Evolutionary conservation across 352 stramenopile genomes (phyloP).

Genomic region (Plasmopara halstedii): DNA sequence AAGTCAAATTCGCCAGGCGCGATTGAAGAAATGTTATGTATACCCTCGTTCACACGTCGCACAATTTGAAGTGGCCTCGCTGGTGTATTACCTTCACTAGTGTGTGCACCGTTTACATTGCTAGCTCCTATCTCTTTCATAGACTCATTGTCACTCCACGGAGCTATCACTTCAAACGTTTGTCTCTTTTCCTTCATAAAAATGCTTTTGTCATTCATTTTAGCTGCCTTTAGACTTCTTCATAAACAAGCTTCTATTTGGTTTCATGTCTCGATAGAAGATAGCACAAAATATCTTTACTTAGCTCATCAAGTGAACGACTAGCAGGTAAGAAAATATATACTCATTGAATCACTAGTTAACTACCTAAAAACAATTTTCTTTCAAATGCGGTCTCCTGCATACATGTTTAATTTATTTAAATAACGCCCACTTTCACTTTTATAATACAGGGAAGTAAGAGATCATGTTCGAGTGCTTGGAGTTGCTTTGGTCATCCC

Average conservation of each 20-base stretch:
- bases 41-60: conserved; percentile 37
- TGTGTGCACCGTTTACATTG: conserved; percentile 5
- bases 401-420: background rate
- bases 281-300: background rate
- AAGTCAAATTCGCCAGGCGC: conserved; percentile 35
- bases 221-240: too few species aligned
- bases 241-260: too few species aligned
- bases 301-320: background rate
- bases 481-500: conserved; percentile 1
- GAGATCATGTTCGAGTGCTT: conserved; percentile 13
- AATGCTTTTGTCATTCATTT: background rate
- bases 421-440: conserved; percentile 1
- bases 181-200: background rate
- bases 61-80: conserved; percentile 47
- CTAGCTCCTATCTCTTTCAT: conserved; percentile 1
- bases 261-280: too few species aligned
- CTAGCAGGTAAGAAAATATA: too few species aligned
- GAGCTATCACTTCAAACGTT: background rate
- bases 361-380: too few species aligned
- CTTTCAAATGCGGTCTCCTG: too few species aligned
- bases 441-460: background rate
- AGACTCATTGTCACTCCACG: conserved; percentile 7
- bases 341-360: too few species aligned
- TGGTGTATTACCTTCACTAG: conserved; percentile 10
- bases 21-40: conserved; percentile 27